Conservation (phyloP, 2,329 filamentous ascomycete genomes). For the Fusarium praegraminearum region DNA sequence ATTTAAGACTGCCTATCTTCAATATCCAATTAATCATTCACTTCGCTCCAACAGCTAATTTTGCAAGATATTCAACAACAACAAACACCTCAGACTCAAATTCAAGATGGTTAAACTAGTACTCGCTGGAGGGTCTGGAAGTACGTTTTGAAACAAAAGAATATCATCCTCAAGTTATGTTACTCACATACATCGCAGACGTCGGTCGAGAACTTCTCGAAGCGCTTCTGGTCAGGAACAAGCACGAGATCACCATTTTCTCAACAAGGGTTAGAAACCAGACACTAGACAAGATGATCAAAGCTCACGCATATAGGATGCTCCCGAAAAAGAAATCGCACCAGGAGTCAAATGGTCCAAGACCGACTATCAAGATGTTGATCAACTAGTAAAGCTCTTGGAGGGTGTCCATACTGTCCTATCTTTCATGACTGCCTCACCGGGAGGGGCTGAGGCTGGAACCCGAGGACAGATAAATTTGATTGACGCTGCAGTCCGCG, state of each 20-base stretch:
- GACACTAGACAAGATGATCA: rapidly evolving
- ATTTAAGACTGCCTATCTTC: not conserved
- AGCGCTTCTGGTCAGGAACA: slow-evolving; percentile 59
- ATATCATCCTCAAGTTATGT: rapidly evolving
- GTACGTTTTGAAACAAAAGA: slow-evolving; percentile 12
- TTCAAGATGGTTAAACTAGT: slow-evolving; percentile 44
- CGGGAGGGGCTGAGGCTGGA: slow-evolving; percentile 44
- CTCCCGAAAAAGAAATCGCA: slow-evolving; percentile 3
- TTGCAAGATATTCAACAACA: not conserved
- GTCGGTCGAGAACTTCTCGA: slow-evolving; percentile 66
- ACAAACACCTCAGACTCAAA: not conserved
- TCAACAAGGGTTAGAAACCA: slow-evolving; percentile 56
- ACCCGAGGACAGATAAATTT: slow-evolving; percentile 53
- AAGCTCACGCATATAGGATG: slow-evolving; percentile 11
- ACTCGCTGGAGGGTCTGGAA: slow-evolving; percentile 40
- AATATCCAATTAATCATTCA: too few species aligned
- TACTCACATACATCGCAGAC: slow-evolving; percentile 52
- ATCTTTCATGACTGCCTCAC: slow-evolving; percentile 60
- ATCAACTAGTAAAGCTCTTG: slow-evolving; percentile 54
- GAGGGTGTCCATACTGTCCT: slow-evolving; percentile 64
- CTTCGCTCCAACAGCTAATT: rapidly evolving
- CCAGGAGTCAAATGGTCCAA: slow-evolving; percentile 25
- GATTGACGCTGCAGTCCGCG: slow-evolving; percentile 67
- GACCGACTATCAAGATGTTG: slow-evolving; percentile 51
- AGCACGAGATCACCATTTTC: slow-evolving; percentile 65